Evolutionary conservation across 257 asterid genomes (phyloP), one percentile per base, ranked within the genome.

Genomic region (Fraxinus excelsior): DNA sequence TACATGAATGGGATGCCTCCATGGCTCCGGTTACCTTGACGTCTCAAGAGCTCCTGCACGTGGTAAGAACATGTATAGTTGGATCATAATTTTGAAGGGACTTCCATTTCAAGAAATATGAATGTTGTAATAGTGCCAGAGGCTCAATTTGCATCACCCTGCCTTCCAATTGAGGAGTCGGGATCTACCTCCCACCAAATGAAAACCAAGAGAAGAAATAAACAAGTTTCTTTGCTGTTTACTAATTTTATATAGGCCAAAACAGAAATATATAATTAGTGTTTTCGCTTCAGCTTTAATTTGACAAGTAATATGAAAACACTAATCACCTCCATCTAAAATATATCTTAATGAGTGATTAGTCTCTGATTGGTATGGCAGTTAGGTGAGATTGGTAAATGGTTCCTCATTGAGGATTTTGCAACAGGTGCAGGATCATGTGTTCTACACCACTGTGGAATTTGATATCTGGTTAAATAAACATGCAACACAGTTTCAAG

Each of bases 41-140:
- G 97, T 84, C 89, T 90, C 92, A 92, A 74, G 75, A 88, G 81
- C 60, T 92, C 98, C 99, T 94, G 91, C 87, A 84, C 8, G 40
- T 46, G 69, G 37, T 35, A 79, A 46, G 67, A 37, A 23, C 40
- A 76, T 21, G 29, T 7, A 42, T 26, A 60, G 18, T 60, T 21
- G 67, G 67, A 40, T 40, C 49, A 40, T 2, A 40, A 40, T 11
- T 40, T 40, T 10, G 12, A 40, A 40, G 2, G 64, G 23, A 40
- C 49, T 40, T 53, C 31, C 3, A 1, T 60, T 7, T 60, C 16
- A 18, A 23, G 29, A 60, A 23, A 60, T 21, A 21, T 21, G 14
- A 60, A 23, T 25, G 67, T 58, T 21, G 66, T 60, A 13, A 23
- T 23, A 25, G 13, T 60, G 67, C 66, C 26, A 58, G 8, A 21